phyloP scores from a whole-genome alignment of 2,329 filamentous ascomycete species.

The Aspergillus uvarum region DNA sequence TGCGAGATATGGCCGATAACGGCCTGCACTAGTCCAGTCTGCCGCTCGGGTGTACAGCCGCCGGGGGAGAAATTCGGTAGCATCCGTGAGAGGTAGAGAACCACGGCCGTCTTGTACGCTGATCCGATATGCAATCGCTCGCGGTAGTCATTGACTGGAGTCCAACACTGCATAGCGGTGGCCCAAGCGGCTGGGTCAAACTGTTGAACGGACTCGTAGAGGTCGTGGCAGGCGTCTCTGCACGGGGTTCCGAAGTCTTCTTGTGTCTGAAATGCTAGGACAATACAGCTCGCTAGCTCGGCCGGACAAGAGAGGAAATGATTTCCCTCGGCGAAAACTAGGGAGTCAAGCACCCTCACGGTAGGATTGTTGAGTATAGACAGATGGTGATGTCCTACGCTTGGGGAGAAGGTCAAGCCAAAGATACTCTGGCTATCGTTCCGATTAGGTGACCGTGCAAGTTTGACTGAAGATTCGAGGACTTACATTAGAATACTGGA shows the following conservation, averaged over 20 bases:
- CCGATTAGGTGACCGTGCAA: too few species aligned
- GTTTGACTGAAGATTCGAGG: too few species aligned
- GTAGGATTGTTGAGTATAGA: too few species aligned
- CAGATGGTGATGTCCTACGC: too few species aligned
- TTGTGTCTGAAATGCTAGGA: too few species aligned
- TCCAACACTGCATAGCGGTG: not conserved
- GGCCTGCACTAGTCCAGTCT: not conserved
- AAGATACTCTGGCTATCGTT: too few species aligned
- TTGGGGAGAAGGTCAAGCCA: too few species aligned
- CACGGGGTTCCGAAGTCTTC: too few species aligned
- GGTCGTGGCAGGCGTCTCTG: not conserved
- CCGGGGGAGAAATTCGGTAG: not conserved
- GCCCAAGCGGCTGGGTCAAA: slow-evolving; percentile 8
- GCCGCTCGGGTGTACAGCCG: not conserved
- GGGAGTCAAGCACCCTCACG: not conserved
- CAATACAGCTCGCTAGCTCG: too few species aligned
- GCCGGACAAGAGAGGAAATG: too few species aligned
- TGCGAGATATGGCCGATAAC: not conserved
- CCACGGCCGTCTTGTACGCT: slow-evolving; percentile 4
- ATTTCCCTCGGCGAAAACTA: not conserved
- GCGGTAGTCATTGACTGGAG: not conserved
- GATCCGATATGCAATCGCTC: not conserved
- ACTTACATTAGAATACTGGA: too few species aligned
- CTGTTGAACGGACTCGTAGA: not conserved
- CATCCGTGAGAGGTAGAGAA: slow-evolving; percentile 3